A percentile compares a stretch with the other conserved stretches of the same genome.
Evolutionary conservation across 1,284 basidiomycete species (phyloP).

Genomic region (Mycosarcoma maydis): DNA sequence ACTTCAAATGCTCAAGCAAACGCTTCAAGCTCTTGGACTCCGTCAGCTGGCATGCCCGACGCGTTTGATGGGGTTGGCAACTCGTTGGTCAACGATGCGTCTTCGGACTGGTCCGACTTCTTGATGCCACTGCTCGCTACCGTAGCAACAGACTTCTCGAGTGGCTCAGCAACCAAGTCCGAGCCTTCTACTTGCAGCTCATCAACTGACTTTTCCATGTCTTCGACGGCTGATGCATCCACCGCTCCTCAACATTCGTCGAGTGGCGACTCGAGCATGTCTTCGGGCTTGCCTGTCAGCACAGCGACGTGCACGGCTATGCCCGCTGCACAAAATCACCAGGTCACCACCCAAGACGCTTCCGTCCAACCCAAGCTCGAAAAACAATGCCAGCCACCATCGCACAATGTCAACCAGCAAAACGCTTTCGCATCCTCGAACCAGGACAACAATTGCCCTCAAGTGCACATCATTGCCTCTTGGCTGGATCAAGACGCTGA

Average conservation of each 20-base stretch:
- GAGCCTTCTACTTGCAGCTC: not conserved
- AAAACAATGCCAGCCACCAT: not conserved
- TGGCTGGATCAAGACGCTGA: conserved; percentile 2
- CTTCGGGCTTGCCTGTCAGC: too few species aligned
- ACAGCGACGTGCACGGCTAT: not conserved
- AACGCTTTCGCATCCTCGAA: not conserved
- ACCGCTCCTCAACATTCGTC: not conserved
- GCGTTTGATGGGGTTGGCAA: not conserved
- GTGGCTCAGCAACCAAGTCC: not conserved
- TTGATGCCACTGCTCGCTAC: not conserved
- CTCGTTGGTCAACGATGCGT: not conserved
- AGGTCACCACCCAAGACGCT: too few species aligned
- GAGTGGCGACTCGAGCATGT: too few species aligned
- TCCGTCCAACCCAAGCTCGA: too few species aligned
- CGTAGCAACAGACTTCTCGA: not conserved
- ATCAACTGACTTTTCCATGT: not conserved
- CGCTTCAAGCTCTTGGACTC: not conserved
- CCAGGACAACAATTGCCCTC: not conserved
- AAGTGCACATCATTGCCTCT: not conserved
- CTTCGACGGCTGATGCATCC: not conserved
- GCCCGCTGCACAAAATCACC: not conserved
- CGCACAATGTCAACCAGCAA: not conserved
- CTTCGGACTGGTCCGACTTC: not conserved
- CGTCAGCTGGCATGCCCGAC: not conserved
- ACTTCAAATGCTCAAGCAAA: not conserved